These are phyloP conservation scores for Kodamaea jinghongensis DNA, from an alignment of 805 yeast species.

Conservation along the genomic window DNA sequence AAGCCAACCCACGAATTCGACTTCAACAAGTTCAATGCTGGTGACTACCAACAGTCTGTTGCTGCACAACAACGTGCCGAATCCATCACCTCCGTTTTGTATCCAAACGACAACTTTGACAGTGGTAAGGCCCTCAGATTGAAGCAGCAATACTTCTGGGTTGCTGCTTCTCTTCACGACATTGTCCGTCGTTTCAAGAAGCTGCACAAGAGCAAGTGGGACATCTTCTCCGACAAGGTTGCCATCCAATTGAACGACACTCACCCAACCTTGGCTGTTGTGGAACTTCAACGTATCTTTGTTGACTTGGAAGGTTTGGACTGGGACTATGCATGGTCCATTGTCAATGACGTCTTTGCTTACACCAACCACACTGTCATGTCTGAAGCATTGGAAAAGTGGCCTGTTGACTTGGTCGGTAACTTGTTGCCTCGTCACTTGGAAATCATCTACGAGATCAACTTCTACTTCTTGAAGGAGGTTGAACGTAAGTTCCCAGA, in stretches of 20 bases:
- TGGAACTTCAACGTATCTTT: constrained; percentile 81
- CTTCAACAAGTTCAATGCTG: constrained; percentile 84
- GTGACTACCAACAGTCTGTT: constrained; percentile 86
- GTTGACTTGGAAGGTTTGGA: constrained; percentile 78
- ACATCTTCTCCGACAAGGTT: constrained; percentile 76
- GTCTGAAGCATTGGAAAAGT: constrained; percentile 92
- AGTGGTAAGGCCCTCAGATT: constrained; percentile 88
- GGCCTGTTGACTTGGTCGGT: constrained; percentile 85
- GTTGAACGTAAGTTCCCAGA: constrained; percentile 77
- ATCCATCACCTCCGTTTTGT: constrained; percentile 86
- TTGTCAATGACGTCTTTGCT: constrained; percentile 78
- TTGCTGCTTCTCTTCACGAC: constrained; percentile 88
- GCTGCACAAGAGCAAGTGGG: constrained; percentile 66
- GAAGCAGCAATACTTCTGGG: constrained; percentile 97
- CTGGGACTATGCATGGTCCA: constrained; percentile 85
- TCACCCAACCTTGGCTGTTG: constrained; percentile 89
- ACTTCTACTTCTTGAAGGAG: constrained; percentile 68
- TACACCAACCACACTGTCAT: constrained; percentile 95
- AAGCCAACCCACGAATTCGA: constrained; percentile 90
- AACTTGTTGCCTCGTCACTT: constrained; percentile 85
- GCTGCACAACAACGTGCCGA: constrained; percentile 84
- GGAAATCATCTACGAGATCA: constrained; percentile 85
- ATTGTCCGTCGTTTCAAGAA: constrained; percentile 88
- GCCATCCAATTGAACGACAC: constrained; percentile 95
- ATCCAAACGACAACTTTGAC: constrained; percentile 92